Base-by-base conservation (phyloP, 2,329 filamentous ascomycete species). In the Moelleriella libera region DNA sequence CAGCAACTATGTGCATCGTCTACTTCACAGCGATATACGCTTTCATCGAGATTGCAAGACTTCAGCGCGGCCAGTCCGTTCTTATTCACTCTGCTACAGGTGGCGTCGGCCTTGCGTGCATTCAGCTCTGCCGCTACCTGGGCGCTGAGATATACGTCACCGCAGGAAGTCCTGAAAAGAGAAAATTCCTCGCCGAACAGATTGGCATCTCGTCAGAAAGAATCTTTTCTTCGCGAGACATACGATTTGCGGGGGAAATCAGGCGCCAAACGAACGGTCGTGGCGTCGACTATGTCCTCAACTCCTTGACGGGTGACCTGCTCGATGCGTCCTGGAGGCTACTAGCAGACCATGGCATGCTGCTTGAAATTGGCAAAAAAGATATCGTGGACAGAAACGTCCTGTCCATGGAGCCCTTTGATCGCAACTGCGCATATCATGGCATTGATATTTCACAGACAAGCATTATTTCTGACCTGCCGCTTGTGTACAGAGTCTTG, bases 11-110 rank as follows among this genome's bases (percentile, higher is more conserved):
- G 12, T 8, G 43, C 11, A 37, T 45, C 0, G 52, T 55, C 43
- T 51, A 57, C 32, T 53, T 68, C 11, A 63, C 67, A 47, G 59
- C 68, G 10, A 48, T 61, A 31, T 46, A 68, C 49, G 52, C 64
- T 5, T 50, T 65, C 9, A 53, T 57, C 3, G 30, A 60, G 62
- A 5, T 50, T 58, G 46, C 59, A 56, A 29, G 55, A 52, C 6
- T 48, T 59, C 1, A 46, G 49, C 12, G 48, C 50, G n/a, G 44
- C 31, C 43, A 46, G 39, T 29, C 43, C 9, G 52, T 65, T 1
- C 54, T 66, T 1, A 60, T 65, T 28, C 62, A 65, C 47, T 49
- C 53, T 1, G 61, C 54, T 4, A 52, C 52, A 8, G 61, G 60
- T 2, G 59, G 58, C 1, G 53, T 61, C 1, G 62, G 63, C 1